Percentiles rank a stretch among this genome's conserved stretches.
Evolutionary conservation across 2,329 filamentous ascomycete species (phyloP).

Genomic region (Pestalotiopsis sp.): DNA sequence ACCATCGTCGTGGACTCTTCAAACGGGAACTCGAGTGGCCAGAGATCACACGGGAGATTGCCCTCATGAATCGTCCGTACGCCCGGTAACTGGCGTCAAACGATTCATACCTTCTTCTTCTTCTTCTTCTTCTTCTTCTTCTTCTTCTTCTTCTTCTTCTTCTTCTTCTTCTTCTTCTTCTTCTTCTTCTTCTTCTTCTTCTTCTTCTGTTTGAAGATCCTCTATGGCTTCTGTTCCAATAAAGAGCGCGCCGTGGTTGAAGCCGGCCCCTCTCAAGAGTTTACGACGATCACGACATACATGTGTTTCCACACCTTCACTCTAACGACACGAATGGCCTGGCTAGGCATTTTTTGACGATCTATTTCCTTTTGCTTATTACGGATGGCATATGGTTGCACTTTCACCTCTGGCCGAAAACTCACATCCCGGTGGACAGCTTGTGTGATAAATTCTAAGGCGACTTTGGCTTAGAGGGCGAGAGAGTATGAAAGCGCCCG

Average conservation of each 20-base stretch:
- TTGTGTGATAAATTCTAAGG: background rate
- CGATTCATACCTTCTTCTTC: background rate
- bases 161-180: background rate
- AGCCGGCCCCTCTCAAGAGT: background rate
- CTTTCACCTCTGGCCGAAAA: background rate
- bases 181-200: background rate
- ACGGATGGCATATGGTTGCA: background rate
- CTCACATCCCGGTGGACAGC: background rate
- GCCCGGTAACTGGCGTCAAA: constrained; percentile 52
- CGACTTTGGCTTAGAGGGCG: background rate
- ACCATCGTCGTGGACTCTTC: constrained; percentile 34
- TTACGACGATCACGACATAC: background rate
- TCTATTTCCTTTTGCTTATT: background rate
- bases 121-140: background rate
- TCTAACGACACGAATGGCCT: background rate
- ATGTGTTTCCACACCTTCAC: constrained; percentile 3
- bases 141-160: background rate
- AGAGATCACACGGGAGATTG: constrained; percentile 85
- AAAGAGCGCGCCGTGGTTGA: background rate
- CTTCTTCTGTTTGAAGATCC: background rate
- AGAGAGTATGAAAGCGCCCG: no score
- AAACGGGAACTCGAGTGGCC: constrained; percentile 89
- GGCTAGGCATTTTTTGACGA: background rate
- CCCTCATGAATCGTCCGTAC: constrained; percentile 94
- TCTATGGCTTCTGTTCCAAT: no score